phyloP scores from a whole-genome alignment of 2,329 filamentous ascomycete genomes.

The Botrytis byssoidea region DNA sequence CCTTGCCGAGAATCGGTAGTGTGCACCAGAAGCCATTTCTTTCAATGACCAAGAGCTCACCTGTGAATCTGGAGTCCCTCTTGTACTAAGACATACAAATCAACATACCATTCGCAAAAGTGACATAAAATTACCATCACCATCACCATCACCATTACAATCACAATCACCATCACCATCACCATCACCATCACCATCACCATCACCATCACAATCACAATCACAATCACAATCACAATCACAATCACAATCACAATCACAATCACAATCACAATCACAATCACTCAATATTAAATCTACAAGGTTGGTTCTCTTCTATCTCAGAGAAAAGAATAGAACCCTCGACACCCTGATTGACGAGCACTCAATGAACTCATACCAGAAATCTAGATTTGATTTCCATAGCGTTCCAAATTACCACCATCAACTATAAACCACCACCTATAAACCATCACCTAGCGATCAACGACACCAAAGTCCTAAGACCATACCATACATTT shows the following conservation, averaged over 20 bases:
- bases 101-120: not conserved
- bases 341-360: not conserved
- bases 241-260: not conserved
- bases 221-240: no score
- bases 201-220: not conserved
- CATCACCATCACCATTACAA: no score
- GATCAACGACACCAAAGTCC: not conserved
- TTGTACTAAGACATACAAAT: not conserved
- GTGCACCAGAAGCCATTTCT: not conserved
- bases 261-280: not conserved
- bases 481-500: not conserved
- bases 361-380: not conserved
- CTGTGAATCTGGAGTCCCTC: not conserved
- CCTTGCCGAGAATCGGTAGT: not conserved
- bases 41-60: not conserved
- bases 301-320: not conserved
- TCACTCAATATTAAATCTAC: not conserved
- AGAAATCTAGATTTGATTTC: not conserved
- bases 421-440: not conserved
- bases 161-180: no score
- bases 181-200: no score
- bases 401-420: not conserved
- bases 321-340: not conserved
- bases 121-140: no score
- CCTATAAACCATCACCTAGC: not conserved